phyloP scores from a whole-genome alignment of 352 stramenopile genomes.

The Globisporangium megalacanthum region DNA sequence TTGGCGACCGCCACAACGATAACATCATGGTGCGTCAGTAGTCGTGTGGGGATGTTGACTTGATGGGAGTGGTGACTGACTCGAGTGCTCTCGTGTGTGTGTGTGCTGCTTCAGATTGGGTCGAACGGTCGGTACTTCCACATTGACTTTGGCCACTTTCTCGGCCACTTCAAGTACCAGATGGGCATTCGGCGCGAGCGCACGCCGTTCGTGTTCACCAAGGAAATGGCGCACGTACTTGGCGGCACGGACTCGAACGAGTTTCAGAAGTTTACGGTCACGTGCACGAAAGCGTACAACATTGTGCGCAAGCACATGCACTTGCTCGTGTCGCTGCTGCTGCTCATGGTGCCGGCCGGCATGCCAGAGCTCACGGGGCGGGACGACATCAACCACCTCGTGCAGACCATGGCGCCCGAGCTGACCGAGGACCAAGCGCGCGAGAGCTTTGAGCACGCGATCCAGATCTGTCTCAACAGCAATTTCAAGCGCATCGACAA shows the following conservation, averaged over 20 bases:
- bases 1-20: slow-evolving; percentile 94
- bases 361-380: slow-evolving; percentile 79
- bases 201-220: slow-evolving; percentile 87
- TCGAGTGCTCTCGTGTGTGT: not conserved
- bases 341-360: slow-evolving; percentile 84
- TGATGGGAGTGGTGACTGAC: not conserved
- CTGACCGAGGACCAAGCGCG: slow-evolving; percentile 59
- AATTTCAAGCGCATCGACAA: slow-evolving; percentile 88
- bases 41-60: not conserved
- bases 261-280: slow-evolving; percentile 69
- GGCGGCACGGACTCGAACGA: slow-evolving; percentile 69
- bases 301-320: slow-evolving; percentile 85
- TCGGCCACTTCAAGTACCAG: slow-evolving; percentile 87
- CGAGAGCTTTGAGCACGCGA: slow-evolving; percentile 68
- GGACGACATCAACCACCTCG: slow-evolving; percentile 85
- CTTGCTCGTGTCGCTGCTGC: slow-evolving; percentile 73
- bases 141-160: slow-evolving; percentile 87
- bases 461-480: slow-evolving; percentile 78
- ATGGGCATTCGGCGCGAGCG: slow-evolving; percentile 80
- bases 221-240: slow-evolving; percentile 84
- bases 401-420: slow-evolving; percentile 66
- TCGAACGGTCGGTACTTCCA: slow-evolving; percentile 83
- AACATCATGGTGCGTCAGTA: slow-evolving; percentile 90
- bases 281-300: slow-evolving; percentile 66
- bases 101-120: slow-evolving; percentile 38